Evolutionary conservation across 306 rosid genomes (phyloP).

Genomic region (Mimosa bimucronata): DNA sequence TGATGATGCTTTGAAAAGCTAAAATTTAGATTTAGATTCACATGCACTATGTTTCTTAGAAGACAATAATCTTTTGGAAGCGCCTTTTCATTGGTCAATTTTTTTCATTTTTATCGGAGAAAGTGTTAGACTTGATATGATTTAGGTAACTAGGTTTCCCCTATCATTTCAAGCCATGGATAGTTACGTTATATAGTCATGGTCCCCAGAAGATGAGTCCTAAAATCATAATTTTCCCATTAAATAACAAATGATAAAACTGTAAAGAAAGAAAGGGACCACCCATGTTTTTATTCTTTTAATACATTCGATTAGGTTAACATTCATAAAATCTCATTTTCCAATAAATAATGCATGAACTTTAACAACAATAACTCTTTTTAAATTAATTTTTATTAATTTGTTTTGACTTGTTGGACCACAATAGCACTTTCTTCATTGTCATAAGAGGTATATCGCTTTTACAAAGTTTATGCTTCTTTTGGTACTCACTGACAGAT

Average conservation of each 20-base stretch:
- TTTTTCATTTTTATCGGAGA: conserved; percentile 24
- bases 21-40: conserved; percentile 33
- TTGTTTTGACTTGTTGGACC: conserved; percentile 40
- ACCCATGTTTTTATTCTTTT: conserved; percentile 38
- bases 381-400: background rate
- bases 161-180: conserved; percentile 27
- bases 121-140: conserved; percentile 25
- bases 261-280: conserved; percentile 31
- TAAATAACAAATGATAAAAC: conserved; percentile 23
- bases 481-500: conserved; percentile 29
- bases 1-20: conserved; percentile 18
- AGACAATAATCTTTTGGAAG: background rate
- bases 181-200: conserved; percentile 17
- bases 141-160: conserved; percentile 6
- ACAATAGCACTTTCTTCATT: conserved; percentile 39
- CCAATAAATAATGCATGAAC: conserved; percentile 19
- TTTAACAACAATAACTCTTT: conserved; percentile 1
- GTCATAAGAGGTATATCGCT: conserved; percentile 39
- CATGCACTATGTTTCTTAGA: conserved; percentile 11
- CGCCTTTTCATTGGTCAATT: background rate
- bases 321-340: conserved; percentile 26
- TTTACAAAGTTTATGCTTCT: conserved; percentile 33
- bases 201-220: conserved; percentile 33
- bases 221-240: conserved; percentile 26
- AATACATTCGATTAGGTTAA: conserved; percentile 24